Percentiles rank a stretch among this genome's conserved stretches.
Evolutionary conservation across 305 asterid genomes (phyloP).

Genomic region (Fraxinus latifolia): DNA sequence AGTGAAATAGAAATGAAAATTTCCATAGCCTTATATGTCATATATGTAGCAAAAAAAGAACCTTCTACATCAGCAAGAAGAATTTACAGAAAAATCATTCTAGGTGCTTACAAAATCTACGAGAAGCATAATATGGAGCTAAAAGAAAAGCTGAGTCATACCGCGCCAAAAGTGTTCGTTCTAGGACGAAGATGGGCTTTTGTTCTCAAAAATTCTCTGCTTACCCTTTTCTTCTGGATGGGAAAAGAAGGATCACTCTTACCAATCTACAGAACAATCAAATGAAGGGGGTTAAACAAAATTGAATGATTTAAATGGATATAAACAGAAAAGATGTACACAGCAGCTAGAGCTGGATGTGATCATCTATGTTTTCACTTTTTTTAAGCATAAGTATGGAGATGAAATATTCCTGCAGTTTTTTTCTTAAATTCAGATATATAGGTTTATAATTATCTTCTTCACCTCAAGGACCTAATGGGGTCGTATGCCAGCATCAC

Average conservation of each 20-base stretch:
- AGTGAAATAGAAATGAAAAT: background rate
- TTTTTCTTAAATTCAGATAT: background rate
- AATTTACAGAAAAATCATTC: background rate
- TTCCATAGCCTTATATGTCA: background rate
- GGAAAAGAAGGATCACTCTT: conserved; percentile 87
- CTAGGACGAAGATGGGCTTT: conserved; percentile 99
- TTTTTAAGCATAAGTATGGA: background rate
- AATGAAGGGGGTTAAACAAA: conserved; percentile 12
- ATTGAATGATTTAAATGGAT: conserved; percentile 9
- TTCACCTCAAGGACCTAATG: background rate
- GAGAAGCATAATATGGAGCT: background rate
- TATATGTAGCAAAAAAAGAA: background rate
- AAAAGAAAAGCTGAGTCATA: conserved; percentile 39
- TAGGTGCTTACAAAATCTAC: background rate
- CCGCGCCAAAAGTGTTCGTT: conserved; percentile 97
- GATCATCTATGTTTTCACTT: background rate
- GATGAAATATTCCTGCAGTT: background rate
- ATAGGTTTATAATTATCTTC: background rate
- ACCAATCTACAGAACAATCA: conserved; percentile 58
- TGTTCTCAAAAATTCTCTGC: conserved; percentile 88
- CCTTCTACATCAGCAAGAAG: background rate
- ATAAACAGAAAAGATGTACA: conserved; percentile 6
- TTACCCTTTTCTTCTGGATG: conserved; percentile 93
- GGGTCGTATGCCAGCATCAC: background rate
- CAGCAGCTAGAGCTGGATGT: background rate